Percentiles rank a stretch among this genome's conserved stretches.
Conservation (phyloP, 2,329 filamentous ascomycete species). For the Pseudogymnoascus sp. region DNA sequence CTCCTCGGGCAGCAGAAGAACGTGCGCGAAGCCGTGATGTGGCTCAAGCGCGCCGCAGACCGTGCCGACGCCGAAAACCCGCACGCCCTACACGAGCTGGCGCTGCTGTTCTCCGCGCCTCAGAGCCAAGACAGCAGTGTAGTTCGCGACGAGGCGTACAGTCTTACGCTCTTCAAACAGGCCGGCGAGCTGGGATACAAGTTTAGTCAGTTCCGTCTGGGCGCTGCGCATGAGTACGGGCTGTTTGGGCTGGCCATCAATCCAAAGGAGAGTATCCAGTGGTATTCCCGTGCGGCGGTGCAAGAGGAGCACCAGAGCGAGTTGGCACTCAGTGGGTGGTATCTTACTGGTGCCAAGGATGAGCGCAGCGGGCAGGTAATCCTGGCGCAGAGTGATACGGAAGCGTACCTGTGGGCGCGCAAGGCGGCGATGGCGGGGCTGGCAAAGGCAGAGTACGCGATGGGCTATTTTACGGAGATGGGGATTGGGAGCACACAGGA, state of each 20-base stretch:
- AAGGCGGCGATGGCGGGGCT: slow-evolving; percentile 84
- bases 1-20: slow-evolving; percentile 81
- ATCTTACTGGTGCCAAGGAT: slow-evolving; percentile 61
- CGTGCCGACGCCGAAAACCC: slow-evolving; percentile 83
- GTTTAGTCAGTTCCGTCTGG: slow-evolving; percentile 84
- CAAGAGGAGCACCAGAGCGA: slow-evolving; percentile 94
- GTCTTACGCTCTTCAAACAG: slow-evolving; percentile 72
- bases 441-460: slow-evolving; percentile 92
- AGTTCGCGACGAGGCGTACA: slow-evolving; percentile 72
- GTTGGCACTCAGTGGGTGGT: slow-evolving; percentile 81
- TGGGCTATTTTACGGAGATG: slow-evolving; percentile 95
- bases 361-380: slow-evolving; percentile 58
- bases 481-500: slow-evolving; percentile 83
- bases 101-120: slow-evolving; percentile 56
- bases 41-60: slow-evolving; percentile 90
- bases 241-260: slow-evolving; percentile 76
- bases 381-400: slow-evolving; percentile 83
- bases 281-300: slow-evolving; percentile 85
- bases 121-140: slow-evolving; percentile 57
- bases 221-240: slow-evolving; percentile 84
- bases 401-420: slow-evolving; percentile 93
- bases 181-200: slow-evolving; percentile 89
- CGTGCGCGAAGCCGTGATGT: slow-evolving; percentile 75
- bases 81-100: slow-evolving; percentile 87
- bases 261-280: slow-evolving; percentile 75